Percentiles rank a stretch among this genome's conserved stretches.
Evolutionary conservation across 2,329 filamentous ascomycete genomes (phyloP).

Genomic region (Corinectria fuckeliana): DNA sequence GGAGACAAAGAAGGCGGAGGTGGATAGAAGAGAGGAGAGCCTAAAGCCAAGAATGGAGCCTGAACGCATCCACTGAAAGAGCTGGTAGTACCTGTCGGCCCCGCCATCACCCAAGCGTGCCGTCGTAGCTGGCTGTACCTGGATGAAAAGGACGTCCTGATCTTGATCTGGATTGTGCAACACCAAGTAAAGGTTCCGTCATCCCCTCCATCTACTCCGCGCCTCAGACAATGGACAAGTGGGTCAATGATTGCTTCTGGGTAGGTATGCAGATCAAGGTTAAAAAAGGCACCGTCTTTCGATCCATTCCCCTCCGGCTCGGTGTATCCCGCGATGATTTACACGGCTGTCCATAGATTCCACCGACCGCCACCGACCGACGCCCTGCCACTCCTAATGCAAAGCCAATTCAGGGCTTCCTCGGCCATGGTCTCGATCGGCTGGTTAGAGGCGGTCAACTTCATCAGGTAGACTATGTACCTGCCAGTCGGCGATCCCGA

Average conservation of each 20-base stretch:
- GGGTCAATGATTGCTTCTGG: not conserved
- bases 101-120: no score
- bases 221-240: not conserved
- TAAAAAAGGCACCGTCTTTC: not conserved
- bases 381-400: not conserved
- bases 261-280: not conserved
- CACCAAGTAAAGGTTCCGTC: not conserved
- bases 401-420: not conserved
- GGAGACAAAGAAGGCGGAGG: not conserved
- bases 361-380: not conserved
- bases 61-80: not conserved
- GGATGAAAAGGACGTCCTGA: not conserved
- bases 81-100: no score
- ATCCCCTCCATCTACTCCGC: not conserved
- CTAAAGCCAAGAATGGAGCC: not conserved
- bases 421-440: not conserved
- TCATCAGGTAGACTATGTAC: not conserved
- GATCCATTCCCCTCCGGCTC: not conserved
- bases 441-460: not conserved
- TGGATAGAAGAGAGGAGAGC: not conserved
- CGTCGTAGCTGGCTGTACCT: not conserved
- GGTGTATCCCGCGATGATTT: not conserved
- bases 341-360: not conserved
- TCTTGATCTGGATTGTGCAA: not conserved
- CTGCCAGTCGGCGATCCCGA: slow-evolving; percentile 8